Base-by-base conservation (phyloP, 2,329 filamentous ascomycete species). In the Rugonectria rugulosa region DNA sequence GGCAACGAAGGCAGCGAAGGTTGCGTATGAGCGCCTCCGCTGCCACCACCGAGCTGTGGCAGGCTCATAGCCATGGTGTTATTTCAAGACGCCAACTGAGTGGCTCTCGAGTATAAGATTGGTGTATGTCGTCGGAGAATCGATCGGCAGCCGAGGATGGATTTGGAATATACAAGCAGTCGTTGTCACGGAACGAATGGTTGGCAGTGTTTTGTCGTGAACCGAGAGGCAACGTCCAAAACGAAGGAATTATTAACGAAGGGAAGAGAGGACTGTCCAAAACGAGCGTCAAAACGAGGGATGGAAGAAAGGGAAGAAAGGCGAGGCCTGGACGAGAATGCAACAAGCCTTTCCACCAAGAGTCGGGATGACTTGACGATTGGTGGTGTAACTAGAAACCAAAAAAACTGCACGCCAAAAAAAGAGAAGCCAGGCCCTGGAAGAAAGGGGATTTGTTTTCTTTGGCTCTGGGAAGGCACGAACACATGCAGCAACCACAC, bases 1-100 rank as follows among this genome's bases (percentile, higher is more conserved):
- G 95, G 94, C 64, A 99, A 81, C 59, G 92, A 88, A 19, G 94
- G 92, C 68, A 99, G 81, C 57, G 94, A 97, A 54, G 92, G 85
- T 77, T 97, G 92, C 60, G 82, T 91, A 79, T 88, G 92, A 77
- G 85, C 83, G 57, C 85, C 85, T 73, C 82, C 83, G 70, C 72
- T 73, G 70, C 77, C 73, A 57, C 74, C 75, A 62, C 77, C 77
- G 59, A 79, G 68, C 38, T 79, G 74, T 56, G 82, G 81, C 58
- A 85, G 75, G 70, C 81, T 85, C 74, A 83, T 79, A 70, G 86
- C 80, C 86, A 89, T 89, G 72, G 66, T 32, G 9, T 23, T 40
- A 3, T 20, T 73, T 68, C 73, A 70, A 70, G 67, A 62, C 49
- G 68, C 71, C 70, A 67, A 55, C 52, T n/a, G 21, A 55, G 57